These are phyloP conservation scores for Allium fistulosum DNA, from an alignment of 106 monocot genomes.

Conservation along the genomic window DNA sequence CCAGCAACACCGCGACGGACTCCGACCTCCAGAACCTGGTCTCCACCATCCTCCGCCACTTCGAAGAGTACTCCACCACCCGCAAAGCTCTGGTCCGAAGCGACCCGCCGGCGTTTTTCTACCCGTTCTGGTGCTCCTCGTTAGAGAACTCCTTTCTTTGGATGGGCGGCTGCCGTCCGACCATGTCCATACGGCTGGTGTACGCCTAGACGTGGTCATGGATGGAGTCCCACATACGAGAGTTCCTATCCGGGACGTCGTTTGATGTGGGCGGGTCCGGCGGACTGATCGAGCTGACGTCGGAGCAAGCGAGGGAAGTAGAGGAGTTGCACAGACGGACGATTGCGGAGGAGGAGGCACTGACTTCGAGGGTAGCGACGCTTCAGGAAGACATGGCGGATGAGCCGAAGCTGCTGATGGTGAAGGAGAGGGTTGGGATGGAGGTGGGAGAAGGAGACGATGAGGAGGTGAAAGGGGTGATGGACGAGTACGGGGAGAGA, in stretches of 20 bases:
- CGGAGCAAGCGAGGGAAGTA: neutral
- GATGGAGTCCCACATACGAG: neutral
- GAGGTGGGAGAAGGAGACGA: neutral
- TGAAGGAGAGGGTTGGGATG: neutral
- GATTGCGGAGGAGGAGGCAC: neutral
- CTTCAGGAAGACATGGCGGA: conserved; percentile 43
- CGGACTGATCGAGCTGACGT: neutral
- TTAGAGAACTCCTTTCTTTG: conserved; percentile 8
- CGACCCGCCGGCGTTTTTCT: neutral
- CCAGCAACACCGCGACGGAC: neutral
- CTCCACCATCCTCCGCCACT: neutral
- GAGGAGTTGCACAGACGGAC: neutral
- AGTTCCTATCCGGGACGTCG: neutral
- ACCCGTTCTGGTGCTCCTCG: conserved; percentile 6
- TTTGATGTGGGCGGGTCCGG: neutral
- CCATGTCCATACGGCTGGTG: neutral
- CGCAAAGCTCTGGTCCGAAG: neutral
- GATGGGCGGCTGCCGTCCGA: conserved; percentile 7
- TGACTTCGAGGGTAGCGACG: neutral
- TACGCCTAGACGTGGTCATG: neutral
- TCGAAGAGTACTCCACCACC: conserved; percentile 1
- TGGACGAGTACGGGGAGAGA: neutral
- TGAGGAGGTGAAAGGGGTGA: neutral
- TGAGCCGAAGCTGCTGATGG: conserved; percentile 22
- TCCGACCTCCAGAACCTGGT: neutral